Conservation (phyloP, 148 eudicot genomes). For the Cornus florida region DNA sequence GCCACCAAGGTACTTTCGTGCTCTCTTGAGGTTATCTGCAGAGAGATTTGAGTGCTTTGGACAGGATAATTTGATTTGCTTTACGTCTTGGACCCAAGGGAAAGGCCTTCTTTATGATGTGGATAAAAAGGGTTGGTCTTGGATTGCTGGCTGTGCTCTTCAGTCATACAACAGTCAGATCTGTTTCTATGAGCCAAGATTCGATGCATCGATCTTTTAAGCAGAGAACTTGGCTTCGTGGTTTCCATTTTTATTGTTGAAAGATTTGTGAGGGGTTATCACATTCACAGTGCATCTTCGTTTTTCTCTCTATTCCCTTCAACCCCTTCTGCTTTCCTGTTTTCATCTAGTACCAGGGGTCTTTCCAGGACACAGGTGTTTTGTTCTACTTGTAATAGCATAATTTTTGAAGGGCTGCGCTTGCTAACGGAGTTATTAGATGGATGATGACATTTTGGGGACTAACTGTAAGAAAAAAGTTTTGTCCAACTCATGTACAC, state of each 20-base stretch:
- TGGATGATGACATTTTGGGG: conserved; percentile 6
- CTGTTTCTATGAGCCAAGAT: conserved; percentile 97
- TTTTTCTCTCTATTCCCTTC: background rate
- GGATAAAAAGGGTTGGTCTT: conserved; percentile 93
- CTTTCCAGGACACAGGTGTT: background rate
- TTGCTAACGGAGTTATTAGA: conserved; percentile 11
- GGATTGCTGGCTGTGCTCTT: conserved; percentile 96
- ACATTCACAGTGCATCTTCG: background rate
- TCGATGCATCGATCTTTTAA: conserved; percentile 81
- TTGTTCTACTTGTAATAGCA: background rate
- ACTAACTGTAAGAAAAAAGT: conserved; percentile 14
- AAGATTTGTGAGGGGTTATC: background rate
- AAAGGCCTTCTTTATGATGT: conserved; percentile 91
- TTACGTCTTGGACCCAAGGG: conserved; percentile 98
- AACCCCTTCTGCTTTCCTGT: background rate
- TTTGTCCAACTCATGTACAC: conserved; percentile 30
- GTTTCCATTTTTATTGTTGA: background rate
- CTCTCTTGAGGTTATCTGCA: conserved; percentile 83
- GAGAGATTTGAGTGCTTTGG: conserved; percentile 99
- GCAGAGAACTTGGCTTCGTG: background rate
- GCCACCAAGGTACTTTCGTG: conserved; percentile 84
- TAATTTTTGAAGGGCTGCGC: background rate
- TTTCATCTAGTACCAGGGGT: background rate
- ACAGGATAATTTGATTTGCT: conserved; percentile 86
- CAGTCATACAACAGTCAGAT: conserved; percentile 92